Evolutionary conservation across 352 stramenopile genomes (phyloP).

Genomic region (Globisporangium spiculum): DNA sequence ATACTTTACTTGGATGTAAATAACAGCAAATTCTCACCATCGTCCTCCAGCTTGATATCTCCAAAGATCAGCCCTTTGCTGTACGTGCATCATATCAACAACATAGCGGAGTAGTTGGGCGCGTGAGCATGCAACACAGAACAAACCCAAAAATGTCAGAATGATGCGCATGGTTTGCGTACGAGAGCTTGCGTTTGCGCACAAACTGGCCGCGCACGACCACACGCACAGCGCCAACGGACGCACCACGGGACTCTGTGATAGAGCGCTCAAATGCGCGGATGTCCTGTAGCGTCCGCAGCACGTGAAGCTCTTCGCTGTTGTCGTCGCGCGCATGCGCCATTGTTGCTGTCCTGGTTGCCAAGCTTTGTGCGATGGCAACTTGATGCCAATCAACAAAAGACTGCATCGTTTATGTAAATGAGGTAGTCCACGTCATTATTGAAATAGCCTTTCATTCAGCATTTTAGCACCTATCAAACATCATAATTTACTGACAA

Average conservation of each 20-base stretch:
- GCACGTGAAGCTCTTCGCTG: constrained; percentile 2
- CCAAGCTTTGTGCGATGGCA: neutral
- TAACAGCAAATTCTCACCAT: constrained; percentile 26
- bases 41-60: constrained; percentile 69
- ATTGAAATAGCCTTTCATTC: neutral
- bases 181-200: constrained; percentile 84
- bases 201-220: constrained; percentile 64
- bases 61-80: constrained; percentile 84
- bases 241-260: neutral
- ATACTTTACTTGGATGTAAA: neutral
- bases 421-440: neutral
- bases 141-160: neutral
- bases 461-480: neutral
- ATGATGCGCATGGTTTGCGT: constrained; percentile 16
- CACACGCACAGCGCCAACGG: constrained; percentile 19
- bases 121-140: neutral
- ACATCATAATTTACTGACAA: neutral
- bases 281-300: constrained; percentile 15
- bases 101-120: neutral
- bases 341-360: constrained; percentile 1
- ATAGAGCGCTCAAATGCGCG: constrained; percentile 1
- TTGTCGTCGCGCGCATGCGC: neutral
- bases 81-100: neutral
- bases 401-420: neutral
- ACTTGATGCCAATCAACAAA: neutral